Evolutionary conservation across 768 basidiomycete genomes (phyloP), one percentile per base, ranked within the genome.

Genomic region (Calocybe indica): DNA sequence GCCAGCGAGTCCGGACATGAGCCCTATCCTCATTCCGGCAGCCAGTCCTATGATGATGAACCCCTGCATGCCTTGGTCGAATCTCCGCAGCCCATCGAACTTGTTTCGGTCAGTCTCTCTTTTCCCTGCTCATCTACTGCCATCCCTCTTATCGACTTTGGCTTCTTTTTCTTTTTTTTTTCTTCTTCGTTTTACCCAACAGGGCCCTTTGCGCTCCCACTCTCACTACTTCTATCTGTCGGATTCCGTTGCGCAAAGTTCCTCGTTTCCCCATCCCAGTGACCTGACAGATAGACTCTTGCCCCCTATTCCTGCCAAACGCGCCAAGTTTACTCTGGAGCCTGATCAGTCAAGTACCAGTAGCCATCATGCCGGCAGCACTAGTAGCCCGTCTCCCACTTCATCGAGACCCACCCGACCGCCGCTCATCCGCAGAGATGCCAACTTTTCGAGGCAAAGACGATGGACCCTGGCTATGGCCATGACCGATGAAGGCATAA

Each of bases 381-480:
- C n/a, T n/a, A n/a, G n/a, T 11, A 15, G n/a, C 4, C 39, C 14
- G 3, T 40, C 40, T 3, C 46, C 38, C 5, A 39, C 46, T 11
- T 33, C 40, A 5, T 48, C 34, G 12, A 9, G 29, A 29, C 28
- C 35, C 13, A 33, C 8, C 6, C 15, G 13, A 9, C 44, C 32
- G 14, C 34, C 44, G 5, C 37, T 22, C 13, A 45, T 3, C 28
- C 14, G 35, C 7, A 22, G 12, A 8, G 7, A 45, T 8, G 13
- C n/a, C 5, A 11, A 13, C 5, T 8, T 6, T 32, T 10, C 29
- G 30, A 14, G 28, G 47, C 37, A 44, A 12, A 31, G 65, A 34
- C 61, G 63, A 7, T 71, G 67, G 69, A 73, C 68, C 1, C 65
- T 79, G 40, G 73, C 73, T 1, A 73, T 71, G 57, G 76, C 73